Conservation (phyloP, 371 early-diverging fungal genomes). For the Mucor mucedo region DNA sequence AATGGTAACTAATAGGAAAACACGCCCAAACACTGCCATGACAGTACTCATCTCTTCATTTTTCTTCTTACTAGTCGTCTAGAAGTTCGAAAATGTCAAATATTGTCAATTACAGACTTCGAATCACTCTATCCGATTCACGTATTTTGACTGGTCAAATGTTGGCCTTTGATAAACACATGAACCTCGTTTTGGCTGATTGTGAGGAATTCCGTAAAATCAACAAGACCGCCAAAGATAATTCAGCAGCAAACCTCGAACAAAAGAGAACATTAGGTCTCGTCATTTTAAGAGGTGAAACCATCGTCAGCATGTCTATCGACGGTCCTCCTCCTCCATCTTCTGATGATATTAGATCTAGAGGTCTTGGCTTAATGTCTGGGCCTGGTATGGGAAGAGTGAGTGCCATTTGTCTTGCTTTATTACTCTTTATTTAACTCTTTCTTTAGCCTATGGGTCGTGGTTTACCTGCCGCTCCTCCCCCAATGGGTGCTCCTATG, state of each 20-base stretch:
- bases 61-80: slow-evolving; percentile 37
- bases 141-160: slow-evolving; percentile 94
- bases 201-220: slow-evolving; percentile 96
- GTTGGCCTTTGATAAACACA: slow-evolving; percentile 98
- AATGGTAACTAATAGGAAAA: background rate
- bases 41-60: too few species aligned
- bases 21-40: too few species aligned
- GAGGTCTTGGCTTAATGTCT: slow-evolving; percentile 55
- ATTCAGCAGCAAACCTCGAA: slow-evolving; percentile 58
- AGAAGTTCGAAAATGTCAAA: slow-evolving; percentile 89
- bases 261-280: slow-evolving; percentile 93
- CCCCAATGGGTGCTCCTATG: slow-evolving; percentile 60
- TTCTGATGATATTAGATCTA: slow-evolving; percentile 61
- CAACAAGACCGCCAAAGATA: slow-evolving; percentile 67
- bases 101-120: slow-evolving; percentile 93
- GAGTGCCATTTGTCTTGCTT: slow-evolving; percentile 16
- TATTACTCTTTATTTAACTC: background rate
- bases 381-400: slow-evolving; percentile 79
- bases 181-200: slow-evolving; percentile 97
- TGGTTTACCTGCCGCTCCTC: slow-evolving; percentile 85
- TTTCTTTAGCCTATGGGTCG: slow-evolving; percentile 80
- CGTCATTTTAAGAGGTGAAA: slow-evolving; percentile 94
- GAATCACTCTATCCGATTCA: slow-evolving; percentile 91
- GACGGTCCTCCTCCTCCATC: slow-evolving; percentile 91
- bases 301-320: slow-evolving; percentile 88